Conservation (phyloP, 306 rosid species). For the Crotalaria pallida region DNA sequence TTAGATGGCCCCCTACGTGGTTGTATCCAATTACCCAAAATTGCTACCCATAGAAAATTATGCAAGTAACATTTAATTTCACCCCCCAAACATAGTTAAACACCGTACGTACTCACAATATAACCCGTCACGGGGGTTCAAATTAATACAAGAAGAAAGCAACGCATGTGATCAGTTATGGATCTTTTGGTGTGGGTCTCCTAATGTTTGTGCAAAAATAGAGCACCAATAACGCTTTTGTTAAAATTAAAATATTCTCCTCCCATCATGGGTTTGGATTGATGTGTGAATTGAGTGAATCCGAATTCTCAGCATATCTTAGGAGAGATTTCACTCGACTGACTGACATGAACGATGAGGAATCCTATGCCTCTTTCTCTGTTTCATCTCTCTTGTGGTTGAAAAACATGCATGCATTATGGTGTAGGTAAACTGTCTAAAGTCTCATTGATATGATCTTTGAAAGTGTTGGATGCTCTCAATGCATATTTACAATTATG, state of each 20-base stretch:
- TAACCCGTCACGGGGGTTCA: background rate
- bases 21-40: too few species aligned
- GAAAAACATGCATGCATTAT: background rate
- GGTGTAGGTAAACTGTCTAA: slow-evolving; percentile 16
- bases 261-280: slow-evolving; percentile 17
- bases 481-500: background rate
- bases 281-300: slow-evolving; percentile 17
- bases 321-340: slow-evolving; percentile 21
- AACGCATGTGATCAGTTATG: slow-evolving; percentile 5
- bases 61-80: background rate
- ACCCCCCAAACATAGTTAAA: background rate
- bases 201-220: background rate
- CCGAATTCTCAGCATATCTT: slow-evolving; percentile 3
- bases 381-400: slow-evolving; percentile 16
- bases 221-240: background rate
- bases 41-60: too few species aligned
- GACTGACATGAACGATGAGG: slow-evolving; percentile 29
- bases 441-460: slow-evolving; percentile 13
- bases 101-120: background rate
- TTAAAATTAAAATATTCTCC: background rate
- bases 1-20: too few species aligned
- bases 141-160: background rate
- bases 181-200: background rate
- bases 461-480: background rate
- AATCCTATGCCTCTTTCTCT: slow-evolving; percentile 20